A percentile compares a stretch with the other conserved stretches of the same genome.
phyloP scores from a whole-genome alignment of 345 rosid genomes.

The Eucalyptus decipiens region DNA sequence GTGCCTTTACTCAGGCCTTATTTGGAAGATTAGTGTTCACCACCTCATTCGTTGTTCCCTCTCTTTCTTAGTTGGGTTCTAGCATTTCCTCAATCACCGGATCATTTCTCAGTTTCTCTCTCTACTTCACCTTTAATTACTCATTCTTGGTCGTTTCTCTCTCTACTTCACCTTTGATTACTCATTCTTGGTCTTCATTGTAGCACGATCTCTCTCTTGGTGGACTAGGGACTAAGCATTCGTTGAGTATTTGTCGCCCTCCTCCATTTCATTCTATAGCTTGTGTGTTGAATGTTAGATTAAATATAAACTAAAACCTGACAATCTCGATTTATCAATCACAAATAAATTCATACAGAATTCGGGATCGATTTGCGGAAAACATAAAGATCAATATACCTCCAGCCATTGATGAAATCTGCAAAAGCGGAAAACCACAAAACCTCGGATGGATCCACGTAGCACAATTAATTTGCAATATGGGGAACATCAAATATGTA shows the following conservation, averaged over 20 bases:
- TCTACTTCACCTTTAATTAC: background rate
- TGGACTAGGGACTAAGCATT: background rate
- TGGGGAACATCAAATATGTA: no score
- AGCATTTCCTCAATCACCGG: accelerated
- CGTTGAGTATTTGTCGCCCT: background rate
- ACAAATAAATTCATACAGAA: no score
- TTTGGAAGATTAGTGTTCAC: accelerated
- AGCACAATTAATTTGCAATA: no score
- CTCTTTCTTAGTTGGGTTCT: background rate
- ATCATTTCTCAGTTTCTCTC: background rate
- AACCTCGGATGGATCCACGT: no score
- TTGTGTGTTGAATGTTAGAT: accelerated
- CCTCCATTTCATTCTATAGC: background rate
- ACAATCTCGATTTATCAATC: no score
- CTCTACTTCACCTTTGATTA: background rate
- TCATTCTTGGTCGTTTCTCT: no score
- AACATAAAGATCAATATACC: no score
- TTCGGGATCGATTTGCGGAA: no score
- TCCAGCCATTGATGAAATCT: no score
- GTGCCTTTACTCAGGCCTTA: accelerated
- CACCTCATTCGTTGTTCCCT: background rate
- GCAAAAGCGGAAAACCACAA: no score
- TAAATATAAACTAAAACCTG: no score
- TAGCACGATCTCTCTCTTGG: background rate
- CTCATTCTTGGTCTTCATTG: background rate